Evolutionary conservation across 257 asterid species (phyloP), one percentile per base, ranked within the genome.

Genomic region (Osmanthus fragrans): DNA sequence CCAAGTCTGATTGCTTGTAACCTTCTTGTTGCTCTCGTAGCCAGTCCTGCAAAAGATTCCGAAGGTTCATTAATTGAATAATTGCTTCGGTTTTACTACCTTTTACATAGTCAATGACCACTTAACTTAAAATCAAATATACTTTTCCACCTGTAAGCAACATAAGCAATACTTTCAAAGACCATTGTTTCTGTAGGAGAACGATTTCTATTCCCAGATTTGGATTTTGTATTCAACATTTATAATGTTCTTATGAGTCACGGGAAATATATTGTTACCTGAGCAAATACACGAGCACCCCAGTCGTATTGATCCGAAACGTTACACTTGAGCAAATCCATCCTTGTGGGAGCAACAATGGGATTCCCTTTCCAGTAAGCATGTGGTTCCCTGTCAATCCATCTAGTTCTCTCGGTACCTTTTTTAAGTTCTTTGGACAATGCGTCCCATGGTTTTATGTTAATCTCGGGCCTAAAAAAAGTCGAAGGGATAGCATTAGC

Each of bases 321-420:
- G 76, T 95, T 88, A 78, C 99, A 95, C 47, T 81, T 91, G 74
- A 91, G 88, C 74, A 95, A 84, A 80, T 93, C 98, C 90, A 32
- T 79, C 88, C 99, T 88, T 9, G 87, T 85, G 13, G 67, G 49
- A 45, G 92, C 85, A n/a, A 88, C 92, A 2, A 0, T 2, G 0
- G 93, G 96, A 79, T 89, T 90, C 40, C 98, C 99, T 63, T 92
- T 95, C 99, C 99, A 95, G 73, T 85, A 93, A 56, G 99, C 97
- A 79, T 87, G 77, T 4, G 96, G 94, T 76, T 91, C 98, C 82
- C 98, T 85, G 15, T 88, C 93, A 1, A 76, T 77, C 99, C 99
- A 95, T 69, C 34, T 80, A 5, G 49, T 84, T 87, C 84, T 81
- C 76, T 40, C 63, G 65, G 85, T 95, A 75, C 96, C 99, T 76